Evolutionary conservation across 2,329 filamentous ascomycete species (phyloP).

Genomic region (Fusarium lyarnte): DNA sequence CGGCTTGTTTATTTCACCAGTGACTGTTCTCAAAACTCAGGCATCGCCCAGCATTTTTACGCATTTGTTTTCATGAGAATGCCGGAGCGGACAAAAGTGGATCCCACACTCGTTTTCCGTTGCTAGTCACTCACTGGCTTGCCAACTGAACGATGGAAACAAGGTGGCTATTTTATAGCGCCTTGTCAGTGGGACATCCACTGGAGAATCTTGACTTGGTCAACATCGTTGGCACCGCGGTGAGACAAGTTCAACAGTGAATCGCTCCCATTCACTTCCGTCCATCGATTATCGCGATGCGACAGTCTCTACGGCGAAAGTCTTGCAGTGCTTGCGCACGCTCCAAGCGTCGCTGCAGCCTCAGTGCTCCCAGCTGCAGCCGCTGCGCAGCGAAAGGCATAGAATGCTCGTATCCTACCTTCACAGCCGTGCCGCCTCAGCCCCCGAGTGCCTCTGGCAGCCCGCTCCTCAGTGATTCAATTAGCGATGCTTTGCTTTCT

Average conservation of each 20-base stretch:
- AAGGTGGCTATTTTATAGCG: too few species aligned
- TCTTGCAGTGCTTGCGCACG: background rate
- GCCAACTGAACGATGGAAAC: background rate
- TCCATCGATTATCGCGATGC: background rate
- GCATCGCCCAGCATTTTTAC: background rate
- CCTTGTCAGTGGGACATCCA: too few species aligned
- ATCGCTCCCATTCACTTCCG: background rate
- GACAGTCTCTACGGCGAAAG: background rate
- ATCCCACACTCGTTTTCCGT: background rate
- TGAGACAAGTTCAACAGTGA: background rate
- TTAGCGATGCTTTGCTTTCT: background rate
- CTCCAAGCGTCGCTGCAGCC: background rate
- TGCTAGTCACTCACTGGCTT: background rate
- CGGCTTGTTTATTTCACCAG: rapidly evolving
- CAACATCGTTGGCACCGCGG: background rate
- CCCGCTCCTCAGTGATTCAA: background rate
- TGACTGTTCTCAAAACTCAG: background rate
- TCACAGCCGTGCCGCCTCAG: background rate
- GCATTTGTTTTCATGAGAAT: too few species aligned
- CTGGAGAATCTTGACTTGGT: background rate
- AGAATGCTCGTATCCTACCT: background rate
- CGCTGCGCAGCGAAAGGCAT: background rate
- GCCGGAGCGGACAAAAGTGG: background rate
- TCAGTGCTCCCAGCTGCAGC: background rate
- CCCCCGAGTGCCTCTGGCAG: background rate